These are phyloP conservation scores for Cordyceps militaris DNA, from an alignment of 2,329 filamentous ascomycete species.

Conservation along the genomic window DNA sequence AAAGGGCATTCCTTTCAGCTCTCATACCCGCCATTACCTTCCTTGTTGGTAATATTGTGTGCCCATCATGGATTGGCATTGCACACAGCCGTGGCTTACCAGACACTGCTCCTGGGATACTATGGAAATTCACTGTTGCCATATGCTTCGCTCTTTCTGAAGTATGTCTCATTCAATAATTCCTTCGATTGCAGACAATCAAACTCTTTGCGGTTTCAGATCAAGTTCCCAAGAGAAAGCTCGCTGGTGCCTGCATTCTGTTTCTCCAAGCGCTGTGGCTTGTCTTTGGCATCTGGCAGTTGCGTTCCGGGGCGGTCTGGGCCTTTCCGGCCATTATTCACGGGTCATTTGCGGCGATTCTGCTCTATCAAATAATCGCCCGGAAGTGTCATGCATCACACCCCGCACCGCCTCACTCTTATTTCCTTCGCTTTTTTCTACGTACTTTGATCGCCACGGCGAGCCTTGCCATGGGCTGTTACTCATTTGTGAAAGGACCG, in stretches of 20 bases:
- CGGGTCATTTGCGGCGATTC: neutral
- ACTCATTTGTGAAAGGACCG: neutral
- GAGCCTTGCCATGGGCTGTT: neutral
- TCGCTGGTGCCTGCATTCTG: neutral
- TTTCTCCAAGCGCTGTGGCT: neutral
- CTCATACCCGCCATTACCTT: neutral
- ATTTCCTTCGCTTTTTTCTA: neutral
- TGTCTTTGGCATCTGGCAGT: neutral
- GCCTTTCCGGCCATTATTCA: neutral
- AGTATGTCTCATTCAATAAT: neutral
- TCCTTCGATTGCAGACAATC: neutral
- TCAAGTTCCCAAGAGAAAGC: neutral
- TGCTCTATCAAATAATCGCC: neutral
- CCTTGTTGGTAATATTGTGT: neutral
- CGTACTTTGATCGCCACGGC: neutral
- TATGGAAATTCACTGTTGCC: neutral
- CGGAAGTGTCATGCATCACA: neutral
- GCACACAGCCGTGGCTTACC: neutral
- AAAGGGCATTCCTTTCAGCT: neutral
- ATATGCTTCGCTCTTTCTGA: neutral
- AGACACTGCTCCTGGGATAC: neutral
- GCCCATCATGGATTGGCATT: neutral
- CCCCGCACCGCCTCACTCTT: neutral
- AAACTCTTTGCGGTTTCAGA: neutral
- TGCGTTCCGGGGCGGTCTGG: neutral